Evolutionary conservation across 805 yeast genomes (phyloP), one percentile per base, ranked within the genome.

Genomic region (Schwanniomyces pseudopolymorphus): DNA sequence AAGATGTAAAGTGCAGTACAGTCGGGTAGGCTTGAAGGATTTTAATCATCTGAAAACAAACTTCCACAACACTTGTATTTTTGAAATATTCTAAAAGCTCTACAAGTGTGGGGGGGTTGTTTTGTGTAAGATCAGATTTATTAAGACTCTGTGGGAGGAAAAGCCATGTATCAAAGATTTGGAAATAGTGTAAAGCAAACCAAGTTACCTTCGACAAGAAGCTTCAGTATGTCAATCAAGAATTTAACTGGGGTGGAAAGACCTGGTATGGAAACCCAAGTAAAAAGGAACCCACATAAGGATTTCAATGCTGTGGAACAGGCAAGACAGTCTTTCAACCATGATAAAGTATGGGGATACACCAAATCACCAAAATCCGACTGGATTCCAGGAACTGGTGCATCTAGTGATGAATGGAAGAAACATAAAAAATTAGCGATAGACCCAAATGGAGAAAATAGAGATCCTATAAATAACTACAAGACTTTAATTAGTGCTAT

Each of bases 331-430:
- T 33, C 39, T 25, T 38, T 37, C 22, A 31, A 37, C 4, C 19
- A 38, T 20, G 42, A 27, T 4, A 33, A 27, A 13, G 27, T 46
- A 11, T 58, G 58, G 58, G 35, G 43, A 8, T 48, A 55, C 42
- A 63, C 69, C 13, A 56, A 63, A 40, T 48, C 55, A 19, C 68
- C 69, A 0, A 46, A 58, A 27, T 49, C 55, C 5, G 44, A 54
- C 10, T 80, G 84, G 85, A 55, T 47, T 27, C 65, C 67, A 6
- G 83, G 81, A 3, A 55, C 68, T 9, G 84, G 84, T 4, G 79
- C 83, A 19, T 66, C 47, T 38, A 59, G 62, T 37, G 65, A 65
- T 19, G 70, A 63, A 11, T 79, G 83, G 83, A 63, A 66, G 45
- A 44, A 57, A 5, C 70, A 74, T 58, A 58, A 65, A 41, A 82